A percentile compares a stretch with the other conserved stretches of the same genome.
Evolutionary conservation across 495 filamentous ascomycete genomes (phyloP).

Genomic region (Platismatia glauca): DNA sequence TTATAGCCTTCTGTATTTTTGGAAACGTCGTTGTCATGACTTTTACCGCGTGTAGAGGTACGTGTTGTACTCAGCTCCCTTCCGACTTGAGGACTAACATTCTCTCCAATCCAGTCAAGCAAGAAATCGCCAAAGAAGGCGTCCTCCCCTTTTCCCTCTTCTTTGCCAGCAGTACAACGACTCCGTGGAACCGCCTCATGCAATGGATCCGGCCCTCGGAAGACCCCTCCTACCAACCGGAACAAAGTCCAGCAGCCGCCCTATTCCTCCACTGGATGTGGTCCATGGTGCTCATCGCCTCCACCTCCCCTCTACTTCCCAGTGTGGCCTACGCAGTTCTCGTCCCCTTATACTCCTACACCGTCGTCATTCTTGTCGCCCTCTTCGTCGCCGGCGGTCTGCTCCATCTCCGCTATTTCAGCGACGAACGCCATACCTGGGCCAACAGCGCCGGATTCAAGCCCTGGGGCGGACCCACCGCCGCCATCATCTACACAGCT

Average conservation of each 20-base stretch:
- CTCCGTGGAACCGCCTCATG: slow-evolving; percentile 29
- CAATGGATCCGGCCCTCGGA: slow-evolving; percentile 7
- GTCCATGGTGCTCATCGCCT: slow-evolving; percentile 32
- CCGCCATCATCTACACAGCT: slow-evolving; percentile 24
- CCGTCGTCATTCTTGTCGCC: slow-evolving; percentile 26
- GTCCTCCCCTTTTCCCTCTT: slow-evolving; percentile 38
- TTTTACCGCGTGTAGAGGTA: slow-evolving; percentile 41
- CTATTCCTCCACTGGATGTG: slow-evolving; percentile 38
- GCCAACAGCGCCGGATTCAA: slow-evolving; percentile 16
- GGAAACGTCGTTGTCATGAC: slow-evolving; percentile 45
- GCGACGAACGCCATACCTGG: slow-evolving; percentile 20
- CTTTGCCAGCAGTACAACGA: slow-evolving; percentile 33
- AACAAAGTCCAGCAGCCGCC: slow-evolving; percentile 36
- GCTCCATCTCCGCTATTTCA: slow-evolving; percentile 25
- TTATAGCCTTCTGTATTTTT: slow-evolving; percentile 40
- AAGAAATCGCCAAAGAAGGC: slow-evolving; percentile 33
- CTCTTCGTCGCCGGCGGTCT: slow-evolving; percentile 30
- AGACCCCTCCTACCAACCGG: slow-evolving; percentile 23
- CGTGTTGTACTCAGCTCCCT: slow-evolving; percentile 19
- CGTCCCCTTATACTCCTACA: slow-evolving; percentile 27
- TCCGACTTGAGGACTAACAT: slow-evolving; percentile 5
- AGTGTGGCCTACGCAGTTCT: slow-evolving; percentile 28
- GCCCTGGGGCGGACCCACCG: slow-evolving; percentile 23
- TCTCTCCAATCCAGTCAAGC: slow-evolving; percentile 23
- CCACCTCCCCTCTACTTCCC: slow-evolving; percentile 23